These are phyloP conservation scores for Cyberlindnera japonica DNA, from an alignment of 805 yeast genomes.

Conservation along the genomic window DNA sequence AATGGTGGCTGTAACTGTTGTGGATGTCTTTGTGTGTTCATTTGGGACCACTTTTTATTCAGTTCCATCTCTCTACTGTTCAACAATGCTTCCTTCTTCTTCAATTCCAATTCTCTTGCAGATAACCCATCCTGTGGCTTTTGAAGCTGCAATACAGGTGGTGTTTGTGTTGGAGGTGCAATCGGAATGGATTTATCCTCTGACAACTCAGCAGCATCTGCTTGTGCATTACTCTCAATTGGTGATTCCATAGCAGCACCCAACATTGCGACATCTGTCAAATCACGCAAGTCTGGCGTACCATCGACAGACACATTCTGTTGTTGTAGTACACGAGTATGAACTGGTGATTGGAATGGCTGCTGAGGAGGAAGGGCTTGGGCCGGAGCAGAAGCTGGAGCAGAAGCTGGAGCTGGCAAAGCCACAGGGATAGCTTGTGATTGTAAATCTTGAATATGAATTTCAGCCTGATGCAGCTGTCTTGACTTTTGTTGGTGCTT, in stretches of 20 bases:
- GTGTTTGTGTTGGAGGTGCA: background rate
- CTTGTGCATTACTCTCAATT: conserved; percentile 1
- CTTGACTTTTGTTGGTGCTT: conserved; percentile 10
- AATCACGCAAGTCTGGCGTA: conserved; percentile 30
- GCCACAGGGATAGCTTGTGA: conserved; percentile 10
- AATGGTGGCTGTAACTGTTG: conserved; percentile 16
- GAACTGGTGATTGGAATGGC: conserved; percentile 4
- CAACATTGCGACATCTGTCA: conserved; percentile 24
- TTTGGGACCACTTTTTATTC: conserved; percentile 23
- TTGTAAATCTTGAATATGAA: conserved; percentile 8
- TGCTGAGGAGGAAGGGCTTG: conserved; percentile 4
- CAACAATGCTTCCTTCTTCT: conserved; percentile 25
- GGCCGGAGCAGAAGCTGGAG: conserved; percentile 2
- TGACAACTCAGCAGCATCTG: background rate
- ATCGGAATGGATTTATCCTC: background rate
- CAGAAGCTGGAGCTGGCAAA: conserved; percentile 6
- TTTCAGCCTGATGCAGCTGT: conserved; percentile 8
- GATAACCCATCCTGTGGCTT: conserved; percentile 16
- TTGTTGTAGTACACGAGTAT: conserved; percentile 1
- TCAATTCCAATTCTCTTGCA: conserved; percentile 26
- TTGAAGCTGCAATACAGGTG: background rate
- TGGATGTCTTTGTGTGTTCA: conserved; percentile 15
- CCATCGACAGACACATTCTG: conserved; percentile 17
- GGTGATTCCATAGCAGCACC: conserved; percentile 24
- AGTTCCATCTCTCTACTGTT: conserved; percentile 25